These are phyloP conservation scores for Filobasidium wieringae DNA, from an alignment of 768 basidiomycete genomes.

Conservation along the genomic window DNA sequence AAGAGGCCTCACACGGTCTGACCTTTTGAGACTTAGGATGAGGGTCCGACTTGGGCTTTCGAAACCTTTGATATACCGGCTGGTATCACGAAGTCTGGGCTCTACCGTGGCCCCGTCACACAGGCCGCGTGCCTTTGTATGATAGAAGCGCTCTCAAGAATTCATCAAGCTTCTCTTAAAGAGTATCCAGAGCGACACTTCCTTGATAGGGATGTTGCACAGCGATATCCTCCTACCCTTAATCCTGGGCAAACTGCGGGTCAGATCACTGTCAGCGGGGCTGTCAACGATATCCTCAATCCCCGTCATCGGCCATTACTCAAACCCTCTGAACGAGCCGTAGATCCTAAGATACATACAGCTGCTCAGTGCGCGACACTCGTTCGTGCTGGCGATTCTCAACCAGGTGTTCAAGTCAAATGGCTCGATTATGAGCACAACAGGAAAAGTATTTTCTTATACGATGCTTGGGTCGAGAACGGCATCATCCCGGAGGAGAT, in stretches of 20 bases:
- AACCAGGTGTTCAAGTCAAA: slow-evolving; percentile 27
- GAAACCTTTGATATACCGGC: slow-evolving; percentile 25
- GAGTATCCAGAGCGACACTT: neutral
- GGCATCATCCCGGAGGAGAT: slow-evolving; percentile 8
- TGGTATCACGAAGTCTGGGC: slow-evolving; percentile 22
- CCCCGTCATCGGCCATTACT: slow-evolving; percentile 26
- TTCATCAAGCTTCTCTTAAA: slow-evolving; percentile 14
- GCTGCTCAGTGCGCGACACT: slow-evolving; percentile 21
- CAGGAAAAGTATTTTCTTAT: slow-evolving; percentile 23
- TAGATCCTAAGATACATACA: slow-evolving; percentile 18
- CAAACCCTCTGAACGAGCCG: slow-evolving; percentile 16
- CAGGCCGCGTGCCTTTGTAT: slow-evolving; percentile 21
- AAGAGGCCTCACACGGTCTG: neutral
- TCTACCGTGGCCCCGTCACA: slow-evolving; percentile 27
- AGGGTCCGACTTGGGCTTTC: slow-evolving; percentile 33
- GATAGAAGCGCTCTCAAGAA: slow-evolving; percentile 21
- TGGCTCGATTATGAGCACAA: slow-evolving; percentile 9
- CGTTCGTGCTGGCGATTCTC: slow-evolving; percentile 25
- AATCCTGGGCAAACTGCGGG: neutral
- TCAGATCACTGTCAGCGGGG: neutral
- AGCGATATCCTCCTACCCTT: neutral
- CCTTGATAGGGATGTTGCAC: neutral
- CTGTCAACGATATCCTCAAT: slow-evolving; percentile 19
- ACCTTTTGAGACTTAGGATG: slow-evolving; percentile 18
- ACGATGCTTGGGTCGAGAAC: slow-evolving; percentile 26